These are phyloP conservation scores for Flaveria sonorensis DNA, from an alignment of 129 eudicot genomes.

Conservation along the genomic window DNA sequence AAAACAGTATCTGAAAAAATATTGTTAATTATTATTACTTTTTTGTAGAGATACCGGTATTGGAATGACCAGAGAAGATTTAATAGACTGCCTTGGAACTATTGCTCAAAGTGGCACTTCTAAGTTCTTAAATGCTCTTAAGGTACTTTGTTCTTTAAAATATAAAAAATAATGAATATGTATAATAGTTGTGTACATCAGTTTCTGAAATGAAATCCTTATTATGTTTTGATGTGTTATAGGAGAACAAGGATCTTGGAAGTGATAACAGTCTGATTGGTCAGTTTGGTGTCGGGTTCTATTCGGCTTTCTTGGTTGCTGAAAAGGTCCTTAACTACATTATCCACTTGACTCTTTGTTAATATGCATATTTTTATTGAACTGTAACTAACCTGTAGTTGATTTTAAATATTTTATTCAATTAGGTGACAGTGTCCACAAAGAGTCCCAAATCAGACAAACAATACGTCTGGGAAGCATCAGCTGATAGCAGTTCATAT, in stretches of 20 bases:
- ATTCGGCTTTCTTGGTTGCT: slow-evolving; percentile 94
- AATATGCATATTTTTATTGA: not conserved
- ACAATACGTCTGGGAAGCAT: slow-evolving; percentile 91
- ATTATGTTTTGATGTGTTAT: slow-evolving; percentile 10
- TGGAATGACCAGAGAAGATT: slow-evolving; percentile 95
- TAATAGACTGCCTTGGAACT: slow-evolving; percentile 90
- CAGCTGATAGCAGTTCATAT: slow-evolving; percentile 79
- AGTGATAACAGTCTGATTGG: slow-evolving; percentile 86
- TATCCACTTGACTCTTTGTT: not conserved
- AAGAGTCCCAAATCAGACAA: slow-evolving; percentile 87
- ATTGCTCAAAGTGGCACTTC: slow-evolving; percentile 99
- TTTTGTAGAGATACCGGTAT: slow-evolving; percentile 82
- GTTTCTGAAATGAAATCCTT: not conserved
- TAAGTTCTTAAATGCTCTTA: slow-evolving; percentile 83
- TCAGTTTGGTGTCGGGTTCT: slow-evolving; percentile 98
- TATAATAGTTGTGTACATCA: not conserved
- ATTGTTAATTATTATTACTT: not conserved
- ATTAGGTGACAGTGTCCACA: slow-evolving; percentile 80
- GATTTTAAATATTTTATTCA: slow-evolving; percentile 10
- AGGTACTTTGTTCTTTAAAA: slow-evolving; percentile 41
- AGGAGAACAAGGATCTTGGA: slow-evolving; percentile 94
- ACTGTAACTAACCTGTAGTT: not conserved
- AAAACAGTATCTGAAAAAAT: not conserved
- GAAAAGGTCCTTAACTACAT: slow-evolving; percentile 56
- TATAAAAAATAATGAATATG: not conserved